These are phyloP conservation scores for Cardiospermum halicacabum DNA, from an alignment of 345 rosid genomes.

Conservation along the genomic window DNA sequence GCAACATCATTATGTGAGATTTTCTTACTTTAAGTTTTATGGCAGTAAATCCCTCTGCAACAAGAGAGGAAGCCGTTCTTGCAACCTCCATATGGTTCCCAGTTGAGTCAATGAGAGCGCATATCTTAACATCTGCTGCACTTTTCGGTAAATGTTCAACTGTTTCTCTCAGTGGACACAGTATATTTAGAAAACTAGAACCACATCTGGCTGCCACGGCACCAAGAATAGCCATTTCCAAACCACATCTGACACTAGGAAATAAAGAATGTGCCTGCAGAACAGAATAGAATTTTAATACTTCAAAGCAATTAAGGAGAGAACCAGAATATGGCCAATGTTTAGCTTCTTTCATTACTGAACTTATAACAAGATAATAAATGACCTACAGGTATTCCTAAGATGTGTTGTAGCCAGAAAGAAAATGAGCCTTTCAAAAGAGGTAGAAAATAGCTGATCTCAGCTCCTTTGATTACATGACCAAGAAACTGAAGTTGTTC, in stretches of 20 bases:
- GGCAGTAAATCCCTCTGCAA: constrained; percentile 75
- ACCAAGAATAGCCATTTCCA: constrained; percentile 90
- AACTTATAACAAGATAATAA: constrained; percentile 16
- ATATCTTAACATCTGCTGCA: constrained; percentile 48
- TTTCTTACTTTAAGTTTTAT: constrained; percentile 81
- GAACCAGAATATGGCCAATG: not conserved
- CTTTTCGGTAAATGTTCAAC: constrained; percentile 36
- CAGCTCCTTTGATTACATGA: constrained; percentile 58
- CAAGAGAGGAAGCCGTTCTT: constrained; percentile 49
- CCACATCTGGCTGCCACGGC: constrained; percentile 59
- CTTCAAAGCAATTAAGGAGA: not conserved
- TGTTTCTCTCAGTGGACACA: constrained; percentile 30
- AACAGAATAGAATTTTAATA: constrained; percentile 6
- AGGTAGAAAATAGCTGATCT: constrained; percentile 46
- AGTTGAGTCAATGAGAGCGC: constrained; percentile 77
- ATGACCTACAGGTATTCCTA: constrained; percentile 65
- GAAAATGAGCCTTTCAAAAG: constrained; percentile 62
- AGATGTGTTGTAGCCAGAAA: constrained; percentile 77
- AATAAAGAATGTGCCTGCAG: constrained; percentile 69
- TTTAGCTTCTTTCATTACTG: not conserved
- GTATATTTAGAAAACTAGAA: constrained; percentile 48
- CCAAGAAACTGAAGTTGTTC: constrained; percentile 69
- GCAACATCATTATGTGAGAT: constrained; percentile 7
- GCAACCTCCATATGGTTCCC: constrained; percentile 82
- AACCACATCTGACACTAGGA: constrained; percentile 91